These are phyloP conservation scores for Fusarium sublunatum DNA, from an alignment of 2,329 filamentous ascomycete genomes.

Conservation along the genomic window DNA sequence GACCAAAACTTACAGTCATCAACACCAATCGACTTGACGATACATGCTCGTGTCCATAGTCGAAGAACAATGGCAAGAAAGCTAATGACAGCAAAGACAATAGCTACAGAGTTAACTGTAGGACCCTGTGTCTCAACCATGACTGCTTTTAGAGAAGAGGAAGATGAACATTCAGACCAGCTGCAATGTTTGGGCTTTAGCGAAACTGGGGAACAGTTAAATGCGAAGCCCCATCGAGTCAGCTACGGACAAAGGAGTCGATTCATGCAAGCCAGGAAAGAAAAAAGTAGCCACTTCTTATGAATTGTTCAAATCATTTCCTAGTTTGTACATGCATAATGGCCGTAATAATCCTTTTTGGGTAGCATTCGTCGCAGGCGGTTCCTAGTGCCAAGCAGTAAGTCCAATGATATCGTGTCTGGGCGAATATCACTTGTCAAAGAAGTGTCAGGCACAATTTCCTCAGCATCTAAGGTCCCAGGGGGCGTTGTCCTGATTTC, in stretches of 20 bases:
- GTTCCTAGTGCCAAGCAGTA: background rate
- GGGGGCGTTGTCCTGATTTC: too few relatives aligned
- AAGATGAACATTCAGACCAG: background rate
- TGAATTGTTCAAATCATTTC: constrained; percentile 9
- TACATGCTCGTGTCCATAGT: constrained; percentile 29
- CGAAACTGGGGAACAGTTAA: constrained; percentile 4
- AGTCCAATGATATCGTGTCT: background rate
- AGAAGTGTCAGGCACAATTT: background rate
- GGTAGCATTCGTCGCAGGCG: background rate
- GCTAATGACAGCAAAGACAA: constrained; percentile 27
- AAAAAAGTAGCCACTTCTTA: background rate
- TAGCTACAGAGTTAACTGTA: constrained; percentile 23
- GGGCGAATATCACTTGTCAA: too few relatives aligned
- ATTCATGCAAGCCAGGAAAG: background rate
- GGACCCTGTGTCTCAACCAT: constrained; percentile 27
- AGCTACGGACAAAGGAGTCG: constrained; percentile 7
- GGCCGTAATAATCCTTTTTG: background rate
- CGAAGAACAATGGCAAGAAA: constrained; percentile 30
- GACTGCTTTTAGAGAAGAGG: background rate
- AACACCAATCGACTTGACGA: constrained; percentile 25
- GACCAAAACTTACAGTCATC: constrained; percentile 28
- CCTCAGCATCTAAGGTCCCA: background rate
- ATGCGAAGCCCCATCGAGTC: constrained; percentile 9
- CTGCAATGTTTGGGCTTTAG: background rate
- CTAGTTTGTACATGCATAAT: background rate